Evolutionary conservation across 805 yeast species (phyloP).

Genomic region (Torulaspora delbrueckii): DNA sequence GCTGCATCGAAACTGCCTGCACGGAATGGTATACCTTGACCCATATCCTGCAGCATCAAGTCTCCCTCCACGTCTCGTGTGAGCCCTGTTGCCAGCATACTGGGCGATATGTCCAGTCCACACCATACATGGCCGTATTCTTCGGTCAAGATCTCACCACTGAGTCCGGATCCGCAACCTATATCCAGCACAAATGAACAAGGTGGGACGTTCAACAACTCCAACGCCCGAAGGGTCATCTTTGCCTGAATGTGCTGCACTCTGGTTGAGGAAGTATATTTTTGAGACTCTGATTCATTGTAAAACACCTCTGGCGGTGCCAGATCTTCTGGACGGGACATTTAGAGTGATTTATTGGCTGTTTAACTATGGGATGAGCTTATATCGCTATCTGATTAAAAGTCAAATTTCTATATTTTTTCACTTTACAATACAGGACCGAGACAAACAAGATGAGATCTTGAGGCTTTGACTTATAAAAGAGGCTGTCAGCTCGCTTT

Average conservation of each 20-base stretch:
- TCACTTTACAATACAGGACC: background rate
- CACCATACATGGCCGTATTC: conserved; percentile 87
- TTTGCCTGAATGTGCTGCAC: conserved; percentile 98
- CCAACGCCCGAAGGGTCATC: conserved; percentile 93
- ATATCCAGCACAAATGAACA: conserved; percentile 75
- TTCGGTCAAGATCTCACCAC: conserved; percentile 89
- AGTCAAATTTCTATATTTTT: background rate
- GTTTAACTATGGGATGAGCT: background rate
- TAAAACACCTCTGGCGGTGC: conserved; percentile 97
- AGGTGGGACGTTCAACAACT: conserved; percentile 67
- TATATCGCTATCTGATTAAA: background rate
- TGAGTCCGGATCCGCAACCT: conserved; percentile 95
- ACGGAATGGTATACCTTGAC: conserved; percentile 88
- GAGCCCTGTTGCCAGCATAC: conserved; percentile 91
- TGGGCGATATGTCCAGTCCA: conserved; percentile 94
- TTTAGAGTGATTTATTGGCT: conserved; percentile 25
- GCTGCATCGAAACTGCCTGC: conserved; percentile 98
- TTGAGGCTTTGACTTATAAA: background rate
- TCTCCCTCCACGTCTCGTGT: conserved; percentile 95
- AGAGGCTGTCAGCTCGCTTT: too few species aligned
- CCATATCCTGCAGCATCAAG: conserved; percentile 85
- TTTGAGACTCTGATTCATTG: conserved; percentile 81
- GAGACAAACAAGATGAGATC: background rate
- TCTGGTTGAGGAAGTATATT: conserved; percentile 90
- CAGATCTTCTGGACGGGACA: conserved; percentile 94